phyloP scores from a whole-genome alignment of 2,329 filamentous ascomycete species.

The Falciphora oryzae region DNA sequence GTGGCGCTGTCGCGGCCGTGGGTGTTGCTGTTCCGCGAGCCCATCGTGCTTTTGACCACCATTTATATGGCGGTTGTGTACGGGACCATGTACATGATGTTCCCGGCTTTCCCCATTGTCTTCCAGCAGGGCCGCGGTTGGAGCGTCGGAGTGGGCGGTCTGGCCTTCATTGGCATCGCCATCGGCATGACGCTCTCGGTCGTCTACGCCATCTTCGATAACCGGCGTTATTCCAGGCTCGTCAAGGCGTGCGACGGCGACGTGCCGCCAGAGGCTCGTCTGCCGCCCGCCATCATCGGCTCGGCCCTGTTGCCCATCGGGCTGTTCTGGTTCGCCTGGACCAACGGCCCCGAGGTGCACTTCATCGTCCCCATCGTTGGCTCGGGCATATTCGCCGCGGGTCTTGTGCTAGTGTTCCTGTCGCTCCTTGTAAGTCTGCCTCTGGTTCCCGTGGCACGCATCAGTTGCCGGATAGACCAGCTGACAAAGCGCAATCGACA shows the following conservation, averaged over 20 bases:
- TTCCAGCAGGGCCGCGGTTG: constrained; percentile 72
- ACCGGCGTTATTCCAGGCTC: constrained; percentile 44
- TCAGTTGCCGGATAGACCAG: background rate
- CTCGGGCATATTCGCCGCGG: constrained; percentile 33
- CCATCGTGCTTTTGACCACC: constrained; percentile 60
- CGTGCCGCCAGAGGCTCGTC: constrained; percentile 60
- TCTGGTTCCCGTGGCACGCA: background rate
- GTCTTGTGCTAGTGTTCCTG: constrained; percentile 60
- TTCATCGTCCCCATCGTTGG: constrained; percentile 31
- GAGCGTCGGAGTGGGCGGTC: constrained; percentile 64
- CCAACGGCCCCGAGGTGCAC: constrained; percentile 39
- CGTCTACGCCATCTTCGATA: constrained; percentile 47
- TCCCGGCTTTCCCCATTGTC: constrained; percentile 59
- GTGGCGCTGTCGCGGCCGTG: constrained; percentile 58
- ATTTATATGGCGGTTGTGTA: constrained; percentile 62
- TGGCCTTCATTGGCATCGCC: constrained; percentile 70
- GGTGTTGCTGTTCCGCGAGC: constrained; percentile 64
- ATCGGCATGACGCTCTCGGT: constrained; percentile 60
- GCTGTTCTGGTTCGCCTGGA: constrained; percentile 67
- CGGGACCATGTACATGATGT: constrained; percentile 52
- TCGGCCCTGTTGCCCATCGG: constrained; percentile 56
- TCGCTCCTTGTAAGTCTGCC: constrained; percentile 34
- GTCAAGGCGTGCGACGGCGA: constrained; percentile 39
- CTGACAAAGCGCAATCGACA: background rate
- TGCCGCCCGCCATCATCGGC: constrained; percentile 57